Conservation (phyloP, 2,329 filamentous ascomycete genomes). For the Curvularia verruculosa region DNA sequence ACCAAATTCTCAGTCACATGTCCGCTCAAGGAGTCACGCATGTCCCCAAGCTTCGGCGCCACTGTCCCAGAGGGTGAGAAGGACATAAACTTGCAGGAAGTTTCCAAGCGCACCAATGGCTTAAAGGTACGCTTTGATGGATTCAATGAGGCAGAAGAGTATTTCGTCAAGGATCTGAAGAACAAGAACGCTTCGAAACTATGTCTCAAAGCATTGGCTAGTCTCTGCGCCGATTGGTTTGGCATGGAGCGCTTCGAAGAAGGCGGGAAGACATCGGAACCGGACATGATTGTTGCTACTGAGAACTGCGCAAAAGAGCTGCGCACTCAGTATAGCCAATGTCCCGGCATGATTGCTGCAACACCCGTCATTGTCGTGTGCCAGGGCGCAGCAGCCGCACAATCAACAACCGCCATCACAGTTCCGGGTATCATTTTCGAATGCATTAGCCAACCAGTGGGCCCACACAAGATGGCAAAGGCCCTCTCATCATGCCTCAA, state of each 20-base stretch:
- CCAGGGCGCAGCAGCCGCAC: constrained; percentile 43
- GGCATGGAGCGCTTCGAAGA: constrained; percentile 37
- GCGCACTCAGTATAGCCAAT: constrained; percentile 34
- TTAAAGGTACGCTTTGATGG: constrained; percentile 42
- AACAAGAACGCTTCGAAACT: constrained; percentile 41
- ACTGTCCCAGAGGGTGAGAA: constrained; percentile 32
- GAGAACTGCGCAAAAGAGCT: constrained; percentile 40
- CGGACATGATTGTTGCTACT: constrained; percentile 43
- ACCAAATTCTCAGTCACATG: constrained; percentile 48
- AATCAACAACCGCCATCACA: constrained; percentile 44
- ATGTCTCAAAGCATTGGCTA: constrained; percentile 41
- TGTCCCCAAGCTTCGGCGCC: constrained; percentile 38
- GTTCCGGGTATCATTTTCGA: constrained; percentile 44
- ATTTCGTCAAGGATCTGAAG: constrained; percentile 40
- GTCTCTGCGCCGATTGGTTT: constrained; percentile 46
- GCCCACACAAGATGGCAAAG: constrained; percentile 49
- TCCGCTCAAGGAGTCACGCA: constrained; percentile 38
- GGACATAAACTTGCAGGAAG: constrained; percentile 28
- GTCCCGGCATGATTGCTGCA: constrained; percentile 21
- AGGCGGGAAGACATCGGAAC: constrained; percentile 17
- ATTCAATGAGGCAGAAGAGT: constrained; percentile 43
- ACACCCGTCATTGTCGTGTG: constrained; percentile 45
- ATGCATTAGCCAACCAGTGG: constrained; percentile 46
- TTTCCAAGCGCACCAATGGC: constrained; percentile 38
- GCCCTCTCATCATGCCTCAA: constrained; percentile 44